Conservation (phyloP, 768 basidiomycete species). For the Termitomyces sp. region DNA sequence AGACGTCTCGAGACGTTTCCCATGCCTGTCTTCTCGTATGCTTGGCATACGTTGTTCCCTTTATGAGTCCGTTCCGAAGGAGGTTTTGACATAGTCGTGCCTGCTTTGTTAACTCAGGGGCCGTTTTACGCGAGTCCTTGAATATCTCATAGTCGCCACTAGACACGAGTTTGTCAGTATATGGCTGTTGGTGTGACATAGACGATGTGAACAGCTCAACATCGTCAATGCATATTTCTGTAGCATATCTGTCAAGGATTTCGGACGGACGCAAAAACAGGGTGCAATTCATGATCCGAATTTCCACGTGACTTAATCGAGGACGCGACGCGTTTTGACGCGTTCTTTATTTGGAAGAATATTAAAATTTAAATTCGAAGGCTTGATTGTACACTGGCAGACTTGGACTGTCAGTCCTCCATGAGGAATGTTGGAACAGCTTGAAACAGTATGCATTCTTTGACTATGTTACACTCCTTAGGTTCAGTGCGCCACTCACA, state of each 20-base stretch:
- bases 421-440: too few relatives aligned
- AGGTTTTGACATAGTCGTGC: not conserved
- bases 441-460: not conserved
- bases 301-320: not conserved
- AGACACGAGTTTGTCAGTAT: not conserved
- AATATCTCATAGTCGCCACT: not conserved
- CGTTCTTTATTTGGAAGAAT: too few relatives aligned
- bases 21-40: not conserved
- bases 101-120: not conserved
- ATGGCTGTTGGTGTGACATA: not conserved
- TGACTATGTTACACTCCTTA: not conserved
- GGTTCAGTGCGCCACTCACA: not conserved
- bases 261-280: not conserved
- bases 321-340: not conserved
- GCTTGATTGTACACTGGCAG: too few relatives aligned
- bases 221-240: not conserved
- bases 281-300: conserved; percentile 1
- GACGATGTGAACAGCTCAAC: not conserved
- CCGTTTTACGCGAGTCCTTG: not conserved
- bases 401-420: too few relatives aligned
- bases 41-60: not conserved
- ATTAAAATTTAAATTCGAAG: too few relatives aligned
- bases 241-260: not conserved
- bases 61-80: conserved; percentile 1
- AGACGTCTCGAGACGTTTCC: too few relatives aligned